Evolutionary conservation across 2,329 filamentous ascomycete genomes (phyloP).

Genomic region (Penicillium sp.): DNA sequence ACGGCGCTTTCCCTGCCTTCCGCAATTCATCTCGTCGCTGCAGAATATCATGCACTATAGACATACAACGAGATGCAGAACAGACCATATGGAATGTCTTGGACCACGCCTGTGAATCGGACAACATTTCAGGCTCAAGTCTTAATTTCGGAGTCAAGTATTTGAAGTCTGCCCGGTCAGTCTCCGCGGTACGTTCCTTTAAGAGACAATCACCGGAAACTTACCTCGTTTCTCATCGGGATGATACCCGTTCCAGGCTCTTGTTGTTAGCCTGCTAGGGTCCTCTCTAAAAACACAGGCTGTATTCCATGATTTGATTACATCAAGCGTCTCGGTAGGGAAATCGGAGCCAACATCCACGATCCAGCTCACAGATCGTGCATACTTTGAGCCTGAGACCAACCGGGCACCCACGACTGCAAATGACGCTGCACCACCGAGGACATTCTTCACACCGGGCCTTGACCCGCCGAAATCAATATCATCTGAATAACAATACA

Average conservation of each 20-base stretch:
- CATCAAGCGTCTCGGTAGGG: constrained; percentile 61
- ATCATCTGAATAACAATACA: constrained; percentile 63
- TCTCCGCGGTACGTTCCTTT: not conserved
- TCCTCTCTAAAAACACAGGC: constrained; percentile 68
- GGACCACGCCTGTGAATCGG: constrained; percentile 64
- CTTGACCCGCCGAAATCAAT: constrained; percentile 78
- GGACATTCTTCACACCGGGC: constrained; percentile 68
- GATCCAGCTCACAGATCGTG: constrained; percentile 78
- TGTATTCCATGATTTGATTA: constrained; percentile 74
- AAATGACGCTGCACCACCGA: constrained; percentile 88
- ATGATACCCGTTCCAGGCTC: constrained; percentile 89
- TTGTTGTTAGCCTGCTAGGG: constrained; percentile 70
- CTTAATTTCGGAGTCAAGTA: constrained; percentile 86
- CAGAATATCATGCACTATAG: constrained; percentile 71
- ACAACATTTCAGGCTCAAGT: constrained; percentile 71
- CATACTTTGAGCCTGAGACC: constrained; percentile 69
- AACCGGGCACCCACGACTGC: constrained; percentile 85
- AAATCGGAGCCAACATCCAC: constrained; percentile 90
- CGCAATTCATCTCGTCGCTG: constrained; percentile 47
- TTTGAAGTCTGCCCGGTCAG: constrained; percentile 64
- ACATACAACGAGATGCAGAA: constrained; percentile 71
- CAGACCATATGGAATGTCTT: constrained; percentile 87
- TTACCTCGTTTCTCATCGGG: constrained; percentile 62
- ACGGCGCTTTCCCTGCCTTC: constrained; percentile 27
- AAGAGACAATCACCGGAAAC: constrained; percentile 4